A percentile compares a stretch with the other conserved stretches of the same genome.
phyloP scores from a whole-genome alignment of 2,329 filamentous ascomycete genomes.

The Blumeria graminis region DNA sequence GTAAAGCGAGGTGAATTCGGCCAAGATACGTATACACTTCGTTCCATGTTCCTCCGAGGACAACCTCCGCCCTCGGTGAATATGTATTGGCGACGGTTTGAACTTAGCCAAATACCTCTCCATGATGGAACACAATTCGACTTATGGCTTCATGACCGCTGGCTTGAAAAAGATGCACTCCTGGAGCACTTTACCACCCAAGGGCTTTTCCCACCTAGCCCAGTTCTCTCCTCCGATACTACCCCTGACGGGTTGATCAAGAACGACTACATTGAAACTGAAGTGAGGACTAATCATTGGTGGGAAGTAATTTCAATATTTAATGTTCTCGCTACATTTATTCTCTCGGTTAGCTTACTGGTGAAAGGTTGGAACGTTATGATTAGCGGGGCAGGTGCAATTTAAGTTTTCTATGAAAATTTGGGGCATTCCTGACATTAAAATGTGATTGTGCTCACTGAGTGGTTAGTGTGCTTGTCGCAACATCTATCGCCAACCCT shows the following conservation, averaged over 20 bases:
- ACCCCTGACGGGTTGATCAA: not conserved
- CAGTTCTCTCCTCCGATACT: not conserved
- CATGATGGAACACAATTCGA: slow-evolving; percentile 54
- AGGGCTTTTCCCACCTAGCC: slow-evolving; percentile 43
- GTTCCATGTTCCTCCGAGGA: slow-evolving; percentile 71
- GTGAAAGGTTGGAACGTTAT: slow-evolving; percentile 8
- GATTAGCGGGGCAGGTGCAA: too few species aligned
- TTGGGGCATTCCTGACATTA: too few species aligned
- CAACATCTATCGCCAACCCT: too few species aligned
- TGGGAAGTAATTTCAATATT: slow-evolving; percentile 15
- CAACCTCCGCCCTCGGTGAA: slow-evolving; percentile 85
- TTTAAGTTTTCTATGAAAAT: too few species aligned
- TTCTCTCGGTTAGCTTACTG: slow-evolving; percentile 10
- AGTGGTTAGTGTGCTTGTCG: too few species aligned
- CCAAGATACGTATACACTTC: slow-evolving; percentile 73
- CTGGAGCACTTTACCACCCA: slow-evolving; percentile 62
- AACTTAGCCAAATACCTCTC: slow-evolving; percentile 56
- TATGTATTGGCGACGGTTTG: slow-evolving; percentile 84
- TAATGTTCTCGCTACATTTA: slow-evolving; percentile 11
- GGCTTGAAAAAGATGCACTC: slow-evolving; percentile 78
- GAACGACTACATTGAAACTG: slow-evolving; percentile 13
- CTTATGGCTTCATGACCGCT: slow-evolving; percentile 60
- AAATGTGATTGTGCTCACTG: too few species aligned
- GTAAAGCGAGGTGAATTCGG: slow-evolving; percentile 67
- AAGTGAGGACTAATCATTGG: slow-evolving; percentile 13